Percentiles rank a stretch among this genome's conserved stretches.
These are phyloP conservation scores for Aspergillus sp. DNA, from an alignment of 2,329 filamentous ascomycete genomes.

Conservation along the genomic window DNA sequence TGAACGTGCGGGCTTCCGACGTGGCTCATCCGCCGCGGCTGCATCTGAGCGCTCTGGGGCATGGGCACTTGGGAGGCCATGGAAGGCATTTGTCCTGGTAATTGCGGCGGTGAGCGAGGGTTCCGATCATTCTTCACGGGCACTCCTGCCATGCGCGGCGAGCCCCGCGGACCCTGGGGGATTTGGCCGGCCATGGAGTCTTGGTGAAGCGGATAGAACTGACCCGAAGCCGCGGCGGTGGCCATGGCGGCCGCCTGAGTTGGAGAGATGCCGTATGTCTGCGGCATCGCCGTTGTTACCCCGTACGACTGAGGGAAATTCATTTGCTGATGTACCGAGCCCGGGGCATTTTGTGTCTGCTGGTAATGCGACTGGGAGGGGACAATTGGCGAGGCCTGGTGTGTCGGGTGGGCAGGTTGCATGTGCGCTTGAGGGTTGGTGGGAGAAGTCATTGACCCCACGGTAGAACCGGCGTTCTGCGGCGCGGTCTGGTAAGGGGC, in stretches of 20 bases:
- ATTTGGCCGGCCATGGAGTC: conserved; percentile 67
- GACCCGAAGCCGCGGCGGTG: conserved; percentile 86
- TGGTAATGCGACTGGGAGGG: conserved; percentile 72
- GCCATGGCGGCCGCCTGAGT: conserved; percentile 92
- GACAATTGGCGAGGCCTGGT: conserved; percentile 76
- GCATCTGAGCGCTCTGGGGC: conserved; percentile 58
- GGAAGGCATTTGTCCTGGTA: conserved; percentile 58
- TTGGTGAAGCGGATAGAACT: conserved; percentile 71
- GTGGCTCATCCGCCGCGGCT: conserved; percentile 69
- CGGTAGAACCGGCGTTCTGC: conserved; percentile 45
- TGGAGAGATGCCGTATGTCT: conserved; percentile 72
- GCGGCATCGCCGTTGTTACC: conserved; percentile 71
- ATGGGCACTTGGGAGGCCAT: conserved; percentile 50
- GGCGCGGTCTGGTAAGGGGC: conserved; percentile 64
- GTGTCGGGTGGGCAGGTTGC: conserved; percentile 57
- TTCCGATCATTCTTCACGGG: conserved; percentile 71
- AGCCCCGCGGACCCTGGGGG: conserved; percentile 58
- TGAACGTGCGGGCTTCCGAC: conserved; percentile 73
- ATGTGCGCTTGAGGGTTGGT: conserved; percentile 68
- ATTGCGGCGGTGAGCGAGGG: conserved; percentile 74
- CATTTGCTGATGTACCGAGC: conserved; percentile 65
- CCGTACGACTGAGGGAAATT: conserved; percentile 79
- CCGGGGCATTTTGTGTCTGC: conserved; percentile 60
- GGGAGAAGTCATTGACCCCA: conserved; percentile 66
- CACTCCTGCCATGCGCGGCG: conserved; percentile 71